Evolutionary conservation across 2,329 filamentous ascomycete genomes (phyloP).

Genomic region (Pseudocercospora fijiensis): DNA sequence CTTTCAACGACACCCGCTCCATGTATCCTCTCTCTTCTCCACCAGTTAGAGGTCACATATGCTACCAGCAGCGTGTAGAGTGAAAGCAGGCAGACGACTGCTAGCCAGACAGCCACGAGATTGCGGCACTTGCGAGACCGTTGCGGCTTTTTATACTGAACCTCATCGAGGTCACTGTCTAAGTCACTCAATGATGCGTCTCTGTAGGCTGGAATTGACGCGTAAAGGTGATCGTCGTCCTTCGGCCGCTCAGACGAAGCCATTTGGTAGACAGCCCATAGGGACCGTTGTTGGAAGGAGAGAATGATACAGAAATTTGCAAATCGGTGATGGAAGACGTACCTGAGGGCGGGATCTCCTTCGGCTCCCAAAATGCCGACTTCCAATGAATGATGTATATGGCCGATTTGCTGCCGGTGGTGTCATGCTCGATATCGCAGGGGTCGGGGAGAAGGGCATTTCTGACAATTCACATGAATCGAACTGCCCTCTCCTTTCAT

Average conservation of each 20-base stretch:
- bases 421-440: not conserved
- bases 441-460: not conserved
- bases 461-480: not conserved
- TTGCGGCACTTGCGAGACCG: not conserved
- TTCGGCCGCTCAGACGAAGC: not conserved
- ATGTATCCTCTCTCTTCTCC: not conserved
- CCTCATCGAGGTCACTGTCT: not conserved
- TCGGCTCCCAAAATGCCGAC: not conserved
- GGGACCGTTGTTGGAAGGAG: not conserved
- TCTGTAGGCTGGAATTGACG: not conserved
- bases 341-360: not conserved
- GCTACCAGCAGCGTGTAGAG: not conserved
- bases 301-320: not conserved
- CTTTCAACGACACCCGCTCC: not conserved
- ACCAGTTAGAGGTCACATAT: not conserved
- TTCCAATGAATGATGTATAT: not conserved
- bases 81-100: not conserved
- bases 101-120: not conserved
- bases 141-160: not conserved
- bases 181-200: not conserved
- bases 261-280: not conserved
- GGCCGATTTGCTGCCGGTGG: not conserved
- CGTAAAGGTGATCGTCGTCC: not conserved
- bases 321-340: not conserved
- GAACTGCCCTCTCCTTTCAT: not conserved